Base-by-base conservation (phyloP, 169 alveolate genomes). In the Eimeria tenella region DNA sequence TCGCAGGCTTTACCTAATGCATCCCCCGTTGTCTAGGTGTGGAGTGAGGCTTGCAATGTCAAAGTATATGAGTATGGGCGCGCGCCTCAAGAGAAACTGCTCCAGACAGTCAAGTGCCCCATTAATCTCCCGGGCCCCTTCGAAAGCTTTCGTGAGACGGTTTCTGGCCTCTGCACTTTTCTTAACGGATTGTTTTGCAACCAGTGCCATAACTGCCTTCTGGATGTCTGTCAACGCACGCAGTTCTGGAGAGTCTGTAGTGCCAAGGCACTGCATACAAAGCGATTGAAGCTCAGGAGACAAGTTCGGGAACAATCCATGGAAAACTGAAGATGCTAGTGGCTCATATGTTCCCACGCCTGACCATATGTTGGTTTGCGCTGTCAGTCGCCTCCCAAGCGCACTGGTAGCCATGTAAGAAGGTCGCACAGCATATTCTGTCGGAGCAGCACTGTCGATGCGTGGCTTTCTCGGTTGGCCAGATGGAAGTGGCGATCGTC, bases 211-310 rank as follows among this genome's bases (percentile, higher is more conserved):
- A 8, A 71, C 89, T 31, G 89, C 89, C 23, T 81, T 31, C 58
- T 81, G 89, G 56, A 81, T 81, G 56, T 81, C 89, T 50, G 89
- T 81, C 60, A 81, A 56, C 31, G 89, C 89, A 23, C 89, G 70
- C 73, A 81, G 74, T 53, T 81, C 89, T 25, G 89, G 56, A 23
- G 89, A 81, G 8, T 81, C 89, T 55, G 56, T 21, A 25, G 89
- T 81, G 73, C 89, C 74, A 53, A 81, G 70, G 74, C 89, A 81
- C 31, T 81, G 89, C 89, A 56, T 81, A 53, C 89, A 81, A 5
- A 81, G 74, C 74, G 70, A 53, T 50, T 81, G 74, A 21, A 81
- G 89, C 17, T 55, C 89, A 81, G 31, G 74, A 21, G 89, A 58
- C 89, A 81, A 25, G 4, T 10, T 62, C 13, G 74, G 89, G 74